Evolutionary conservation across 1,284 basidiomycete genomes (phyloP), one percentile per base, ranked within the genome.

Genomic region (Coriolopsis trogii): DNA sequence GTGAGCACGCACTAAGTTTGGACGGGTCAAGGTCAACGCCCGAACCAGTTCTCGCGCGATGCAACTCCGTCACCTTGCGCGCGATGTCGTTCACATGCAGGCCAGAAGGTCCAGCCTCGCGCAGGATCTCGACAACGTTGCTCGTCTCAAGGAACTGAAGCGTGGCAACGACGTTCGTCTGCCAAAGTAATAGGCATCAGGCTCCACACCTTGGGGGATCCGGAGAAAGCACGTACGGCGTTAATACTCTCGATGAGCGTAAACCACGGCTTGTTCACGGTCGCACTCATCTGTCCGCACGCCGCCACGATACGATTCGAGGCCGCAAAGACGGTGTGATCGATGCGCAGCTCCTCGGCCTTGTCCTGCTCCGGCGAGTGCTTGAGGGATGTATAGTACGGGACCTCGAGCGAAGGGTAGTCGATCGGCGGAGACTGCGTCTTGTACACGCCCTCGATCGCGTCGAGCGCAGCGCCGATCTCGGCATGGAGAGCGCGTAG

Each of bases 81-180:
- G 82, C 81, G 47, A 90, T 80, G 7, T 73, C 70, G 8, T 73
- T 62, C 13, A 85, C 79, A 57, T 85, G 81, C 51, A 87, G 57
- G 0, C 85, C 86, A n/a, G 65, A 57, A 2, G 72, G 70, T 3
- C 80, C 84, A 13, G 81, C 80, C 49, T 83, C 84, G 21, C 82
- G 76, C 1, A 89, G 70, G 16, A 89, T 81, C 63, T 89, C 87
- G 3, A 79, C 76, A 21, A 80, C 75, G 60, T 88, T 81, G 2
- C 84, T 77, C 4, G 82, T 81, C 64, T 88, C 85, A 10, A 88
- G 65, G 31, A 89, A 73, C 23, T 85, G 78, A 63, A 89, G 70
- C 60, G 83, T 85, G 13, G 84, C 79, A 1, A 87, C 82, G 20
- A 89, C 33, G 33, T 36, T 36, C n/a, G 33, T 36, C 33, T 36